Evolutionary conservation across 2,329 filamentous ascomycete genomes (phyloP), one percentile per base, ranked within the genome.

Genomic region (Neonectria magnoliae): DNA sequence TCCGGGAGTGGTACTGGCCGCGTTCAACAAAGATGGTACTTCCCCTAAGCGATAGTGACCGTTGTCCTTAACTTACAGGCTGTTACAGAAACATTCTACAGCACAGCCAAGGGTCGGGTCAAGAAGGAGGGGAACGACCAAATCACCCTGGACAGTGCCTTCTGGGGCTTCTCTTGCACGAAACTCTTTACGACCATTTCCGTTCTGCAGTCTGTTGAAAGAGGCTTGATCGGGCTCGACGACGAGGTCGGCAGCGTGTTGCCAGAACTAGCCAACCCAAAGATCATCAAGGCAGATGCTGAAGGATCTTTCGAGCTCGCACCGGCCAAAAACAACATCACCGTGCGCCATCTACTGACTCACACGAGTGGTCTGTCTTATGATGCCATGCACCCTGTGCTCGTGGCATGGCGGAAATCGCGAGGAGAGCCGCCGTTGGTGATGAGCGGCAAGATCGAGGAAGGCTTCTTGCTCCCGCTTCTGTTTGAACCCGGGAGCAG

Each of bases 281-380:
- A 57, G 5, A 41, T 62, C 53, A 62, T 62, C 9, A 27, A 29
- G 6, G n/a, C 22, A 22, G 29, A 38, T 25, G 16, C 22, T 10
- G 53, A 45, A 2, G 38, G 36, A 6, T n/a, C 38, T 20, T 57
- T 62, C 33, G 18, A 27, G 5, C 47, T 62, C 9, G 36, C 47
- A 8, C 53, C 53, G 7, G 54, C 54, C 54, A 57, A 48, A 22
- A 57, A 16, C 33, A 31, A 50, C 8, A 59, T 59, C 36, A 59
- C 56, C 4, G 8, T 62, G 13, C 60, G 60, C 22, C 60, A 62
- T 16, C 44, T 62, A 20, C 18, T 62, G 4, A 58, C 60, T 22
- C 60, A 62, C 31, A 62, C 60, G 10, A 62, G 60, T 14, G 60
- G 60, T 2, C 25, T 62, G 8, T 57, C 60, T 5, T 62, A 62